Evolutionary conservation across 257 asterid species (phyloP).

Genomic region (Rauvolfia tetraphylla): DNA sequence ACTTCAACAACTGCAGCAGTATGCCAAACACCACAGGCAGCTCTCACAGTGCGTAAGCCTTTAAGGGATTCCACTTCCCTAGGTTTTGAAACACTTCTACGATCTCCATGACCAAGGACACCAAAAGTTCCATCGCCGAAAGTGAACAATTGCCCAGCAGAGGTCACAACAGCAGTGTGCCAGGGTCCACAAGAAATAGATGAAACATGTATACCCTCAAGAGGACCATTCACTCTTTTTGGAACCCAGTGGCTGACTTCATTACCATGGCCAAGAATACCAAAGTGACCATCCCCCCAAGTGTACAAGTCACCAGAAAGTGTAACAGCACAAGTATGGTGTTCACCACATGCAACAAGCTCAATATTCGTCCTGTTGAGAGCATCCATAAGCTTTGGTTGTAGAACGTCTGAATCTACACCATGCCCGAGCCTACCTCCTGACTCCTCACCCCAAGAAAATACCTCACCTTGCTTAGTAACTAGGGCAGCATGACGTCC

Average conservation of each 20-base stretch:
- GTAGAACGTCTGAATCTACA: slow-evolving; percentile 75
- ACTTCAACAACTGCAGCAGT: slow-evolving; percentile 96
- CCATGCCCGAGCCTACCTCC: slow-evolving; percentile 98
- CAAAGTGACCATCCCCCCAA: slow-evolving; percentile 90
- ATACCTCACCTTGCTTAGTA: slow-evolving; percentile 85
- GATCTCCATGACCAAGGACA: slow-evolving; percentile 91
- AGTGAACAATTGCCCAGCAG: slow-evolving; percentile 89
- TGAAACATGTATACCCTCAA: slow-evolving; percentile 81
- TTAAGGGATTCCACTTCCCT: slow-evolving; percentile 87
- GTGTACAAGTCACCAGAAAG: slow-evolving; percentile 90
- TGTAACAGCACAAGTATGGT: slow-evolving; percentile 91
- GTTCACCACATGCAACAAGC: slow-evolving; percentile 86
- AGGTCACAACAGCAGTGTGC: slow-evolving; percentile 93
- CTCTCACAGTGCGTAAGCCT: slow-evolving; percentile 87
- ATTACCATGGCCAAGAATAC: slow-evolving; percentile 87
- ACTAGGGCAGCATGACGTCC: slow-evolving; percentile 79
- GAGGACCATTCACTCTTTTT: slow-evolving; percentile 71
- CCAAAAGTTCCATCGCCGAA: slow-evolving; percentile 95
- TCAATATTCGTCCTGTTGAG: slow-evolving; percentile 70
- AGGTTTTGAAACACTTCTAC: slow-evolving; percentile 60
- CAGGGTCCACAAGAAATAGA: slow-evolving; percentile 93
- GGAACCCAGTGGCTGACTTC: slow-evolving; percentile 95
- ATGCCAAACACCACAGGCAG: slow-evolving; percentile 95
- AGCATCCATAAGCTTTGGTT: slow-evolving; percentile 81
- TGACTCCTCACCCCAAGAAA: too few species aligned